Base-by-base conservation (phyloP, 768 basidiomycete species). In the Phaffia tasmanica region DNA sequence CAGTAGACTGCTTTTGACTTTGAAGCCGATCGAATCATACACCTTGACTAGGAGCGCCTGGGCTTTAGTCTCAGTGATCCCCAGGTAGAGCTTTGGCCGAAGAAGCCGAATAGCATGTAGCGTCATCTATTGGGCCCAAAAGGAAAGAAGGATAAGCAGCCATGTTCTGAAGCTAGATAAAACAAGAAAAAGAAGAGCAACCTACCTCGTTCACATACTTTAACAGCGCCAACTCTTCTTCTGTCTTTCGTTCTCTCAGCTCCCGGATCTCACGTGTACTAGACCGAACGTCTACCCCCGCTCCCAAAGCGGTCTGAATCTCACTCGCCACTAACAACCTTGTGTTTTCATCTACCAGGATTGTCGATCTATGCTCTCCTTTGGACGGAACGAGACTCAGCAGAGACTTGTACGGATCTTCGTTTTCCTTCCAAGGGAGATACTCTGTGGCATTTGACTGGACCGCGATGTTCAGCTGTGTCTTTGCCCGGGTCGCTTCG, bases 161-260 rank as follows among this genome's bases (percentile, higher is more conserved):
- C 29, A 30, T 42, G 27, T 25, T 53, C 30, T n/a, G n/a, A 46
- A 54, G 23, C 32, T 51, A 27, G 2, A 35, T 7, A 21, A 21
- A 23, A 48, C 48, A 51, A 21, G 14, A 48, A 46, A 47, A 53
- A 6, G 5, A 21, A 23, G 49, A 23, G 23, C 23, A 1, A 71
- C 76, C 66, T 57, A 89, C 88, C 81, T 90, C 86, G 73, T 89
- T 90, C 1, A 79, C 87, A 72, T 87, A 91, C 70, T 80, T 83
- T 72, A 94, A 74, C 59, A 91, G 79, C 5, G 81, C 81, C 16
- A 89, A 77, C 72, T 91, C 89, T 56, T 84, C 79, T 11, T 73
- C 70, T 16, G 85, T 87, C 75, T 92, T 91, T 69, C 85, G 81
- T 75, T 91, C 86, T 27, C 88, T 80, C 27, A 91, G 73, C 50